Conservation (phyloP, 2,329 filamentous ascomycete genomes). For the Albophoma yamanashiensis region DNA sequence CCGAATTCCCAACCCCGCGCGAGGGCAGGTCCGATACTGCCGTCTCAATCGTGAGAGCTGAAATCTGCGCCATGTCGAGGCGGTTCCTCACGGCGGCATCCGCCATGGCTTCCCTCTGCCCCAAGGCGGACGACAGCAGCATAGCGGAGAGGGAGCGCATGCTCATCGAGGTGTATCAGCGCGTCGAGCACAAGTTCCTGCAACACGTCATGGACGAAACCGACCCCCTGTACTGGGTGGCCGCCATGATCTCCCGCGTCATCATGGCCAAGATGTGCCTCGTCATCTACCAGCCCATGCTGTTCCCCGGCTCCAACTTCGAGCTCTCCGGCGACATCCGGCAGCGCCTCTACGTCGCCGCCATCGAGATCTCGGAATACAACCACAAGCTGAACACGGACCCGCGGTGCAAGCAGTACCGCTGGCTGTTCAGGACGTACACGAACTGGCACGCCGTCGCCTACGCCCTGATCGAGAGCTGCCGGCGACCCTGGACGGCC, state of each 20-base stretch:
- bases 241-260: constrained; percentile 56
- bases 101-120: constrained; percentile 19
- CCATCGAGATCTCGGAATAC: constrained; percentile 65
- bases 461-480: constrained; percentile 35
- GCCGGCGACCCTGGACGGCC: constrained; percentile 36
- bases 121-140: constrained; percentile 16
- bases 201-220: constrained; percentile 35
- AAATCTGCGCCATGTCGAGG: constrained; percentile 33
- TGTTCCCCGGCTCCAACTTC: constrained; percentile 45
- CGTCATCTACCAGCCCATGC: constrained; percentile 64
- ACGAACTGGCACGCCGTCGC: constrained; percentile 41
- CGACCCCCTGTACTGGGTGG: constrained; percentile 54
- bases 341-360: constrained; percentile 59
- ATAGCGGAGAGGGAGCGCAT: constrained; percentile 28
- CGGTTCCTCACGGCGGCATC: constrained; percentile 22
- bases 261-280: constrained; percentile 72
- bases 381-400: constrained; percentile 55
- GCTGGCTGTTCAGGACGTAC: constrained; percentile 40
- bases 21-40: constrained; percentile 43
- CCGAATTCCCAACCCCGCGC: constrained; percentile 33
- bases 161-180: constrained; percentile 40
- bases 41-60: constrained; percentile 35
- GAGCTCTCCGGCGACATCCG: constrained; percentile 50
- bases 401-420: constrained; percentile 30
- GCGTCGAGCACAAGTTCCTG: constrained; percentile 45